Evolutionary conservation across 352 stramenopile species (phyloP), one percentile per base, ranked within the genome.

Genomic region (Blastocystis hominis): DNA sequence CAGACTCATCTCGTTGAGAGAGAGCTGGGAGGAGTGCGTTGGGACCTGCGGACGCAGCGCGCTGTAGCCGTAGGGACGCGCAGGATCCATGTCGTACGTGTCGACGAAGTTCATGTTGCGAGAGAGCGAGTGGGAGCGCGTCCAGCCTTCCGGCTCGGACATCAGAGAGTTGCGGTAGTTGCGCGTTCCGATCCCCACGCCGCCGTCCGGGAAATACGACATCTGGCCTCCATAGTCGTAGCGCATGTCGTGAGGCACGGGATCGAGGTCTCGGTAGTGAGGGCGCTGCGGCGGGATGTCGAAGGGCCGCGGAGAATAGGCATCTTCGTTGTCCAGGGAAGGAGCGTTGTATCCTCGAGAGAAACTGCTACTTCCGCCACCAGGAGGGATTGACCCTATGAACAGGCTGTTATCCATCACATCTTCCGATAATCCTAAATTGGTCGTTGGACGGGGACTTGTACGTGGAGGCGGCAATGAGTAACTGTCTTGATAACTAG

Each of bases 41-140:
- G 68, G 34, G 3, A 53, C 66, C 17, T 17, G 30, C 17, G 47
- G 40, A 15, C 72, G 72, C 4, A 84, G 66, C 20, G 15, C 47
- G 17, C 34, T 44, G 56, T 66, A 84, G n/a, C 53, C 44, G 4
- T 9, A 20, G 13, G 20, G 66, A 42, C 20, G 46, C 36, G 46
- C 24, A 20, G n/a, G 50, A 0, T 46, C 36, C 20, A 46, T 9
- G 38, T 40, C 36, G 3, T 53, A 36, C 1, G 30, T 38, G 24
- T 53, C 72, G 47, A 84, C 15, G 13, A 20, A 30, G 56, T 84
- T 53, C 72, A 84, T 63, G 50, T 84, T 84, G 7, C 72, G 72
- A 6, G 72, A 84, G 17, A 84, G 42, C 3, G 72, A 84, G n/a
- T 68, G 54, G 10, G 72, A 63, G 56, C 72, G 72, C 9, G 50